These are phyloP conservation scores for sorghum (Sorghum bicolor) DNA, from an alignment of 176 grass and related monocot genomes.

Conservation along the genomic window Sorghum_bicolor_NCBIv3 NC_012878.2:54827501-54828000, in stretches of 20 bases:
- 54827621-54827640: too few species aligned
- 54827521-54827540: background rate
- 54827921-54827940: background rate
- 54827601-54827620: slow-evolving; percentile 32
- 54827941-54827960: background rate
- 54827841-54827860: slow-evolving; percentile 79
- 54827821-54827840: slow-evolving; percentile 51
- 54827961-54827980: background rate
- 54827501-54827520: background rate
- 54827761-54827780: too few species aligned
- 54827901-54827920: slow-evolving; percentile 26
- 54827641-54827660: too few species aligned
- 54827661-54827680: too few species aligned
- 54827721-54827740: too few species aligned
- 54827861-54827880: slow-evolving; percentile 67
- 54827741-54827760: too few species aligned
- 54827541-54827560: background rate
- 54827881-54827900: slow-evolving; percentile 74
- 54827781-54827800: too few species aligned
- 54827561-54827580: background rate
- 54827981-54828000: background rate
- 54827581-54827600: slow-evolving; percentile 96
- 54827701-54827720: too few species aligned
- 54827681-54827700: too few species aligned
- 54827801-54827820: background rate